Evolutionary conservation across 2,329 filamentous ascomycete genomes (phyloP).

Genomic region (Penicillium sp.): DNA sequence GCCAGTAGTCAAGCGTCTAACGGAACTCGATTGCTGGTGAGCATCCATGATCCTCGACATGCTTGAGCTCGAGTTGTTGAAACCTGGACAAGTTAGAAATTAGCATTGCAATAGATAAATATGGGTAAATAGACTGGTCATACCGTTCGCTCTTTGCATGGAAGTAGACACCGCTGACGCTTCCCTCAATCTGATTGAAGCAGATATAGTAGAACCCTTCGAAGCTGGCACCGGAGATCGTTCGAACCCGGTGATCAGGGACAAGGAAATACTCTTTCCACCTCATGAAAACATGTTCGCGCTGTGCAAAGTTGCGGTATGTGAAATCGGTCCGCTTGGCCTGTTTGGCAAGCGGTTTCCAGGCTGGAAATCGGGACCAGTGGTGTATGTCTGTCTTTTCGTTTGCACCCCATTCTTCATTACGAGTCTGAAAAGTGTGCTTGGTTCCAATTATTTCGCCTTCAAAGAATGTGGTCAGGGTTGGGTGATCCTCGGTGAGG

Average conservation of each 20-base stretch:
- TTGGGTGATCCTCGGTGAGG: constrained; percentile 91
- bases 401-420: constrained; percentile 86
- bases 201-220: constrained; percentile 99
- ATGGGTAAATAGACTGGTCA: constrained; percentile 38
- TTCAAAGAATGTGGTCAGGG: constrained; percentile 97
- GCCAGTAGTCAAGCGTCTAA: constrained; percentile 47
- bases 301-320: constrained; percentile 70
- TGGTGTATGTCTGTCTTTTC: constrained; percentile 90
- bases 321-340: constrained; percentile 60
- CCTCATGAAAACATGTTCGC: constrained; percentile 94
- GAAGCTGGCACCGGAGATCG: constrained; percentile 91
- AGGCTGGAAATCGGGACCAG: constrained; percentile 88
- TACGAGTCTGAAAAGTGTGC: constrained; percentile 88
- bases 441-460: constrained; percentile 96
- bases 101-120: no score
- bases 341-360: constrained; percentile 71
- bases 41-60: constrained; percentile 81
- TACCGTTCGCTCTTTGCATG: constrained; percentile 98
- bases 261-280: constrained; percentile 99
- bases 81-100: constrained; percentile 58
- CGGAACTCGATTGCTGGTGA: constrained; percentile 86
- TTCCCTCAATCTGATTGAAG: constrained; percentile 88
- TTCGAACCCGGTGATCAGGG: constrained; percentile 87
- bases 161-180: constrained; percentile 93
- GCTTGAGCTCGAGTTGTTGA: constrained; percentile 88